Conservation (phyloP, 371 early-diverging fungal species). For the Mortierella sp. region DNA sequence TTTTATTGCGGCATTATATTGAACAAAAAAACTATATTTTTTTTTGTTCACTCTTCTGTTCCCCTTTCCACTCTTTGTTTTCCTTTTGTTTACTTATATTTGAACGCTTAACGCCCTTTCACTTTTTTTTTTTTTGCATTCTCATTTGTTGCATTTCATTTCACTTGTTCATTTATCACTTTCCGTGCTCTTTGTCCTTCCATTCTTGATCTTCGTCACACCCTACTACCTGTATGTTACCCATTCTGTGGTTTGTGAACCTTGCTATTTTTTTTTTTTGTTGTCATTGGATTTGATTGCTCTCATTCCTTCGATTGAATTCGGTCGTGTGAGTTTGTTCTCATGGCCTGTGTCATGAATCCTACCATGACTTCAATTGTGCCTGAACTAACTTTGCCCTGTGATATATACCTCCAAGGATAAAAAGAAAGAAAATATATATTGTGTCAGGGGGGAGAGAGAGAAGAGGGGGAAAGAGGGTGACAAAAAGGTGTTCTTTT, state of each 20-base stretch:
- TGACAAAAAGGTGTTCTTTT: too few relatives aligned
- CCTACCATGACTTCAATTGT: too few relatives aligned
- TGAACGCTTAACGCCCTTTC: not conserved
- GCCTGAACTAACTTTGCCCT: too few relatives aligned
- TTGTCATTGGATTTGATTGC: not conserved
- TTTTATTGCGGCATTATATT: not conserved
- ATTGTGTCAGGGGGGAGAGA: too few relatives aligned
- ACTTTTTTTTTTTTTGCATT: too few relatives aligned
- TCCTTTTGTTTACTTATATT: not conserved
- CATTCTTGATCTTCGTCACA: not conserved
- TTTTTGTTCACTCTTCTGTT: not conserved
- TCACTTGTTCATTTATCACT: not conserved
- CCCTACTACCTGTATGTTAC: not conserved
- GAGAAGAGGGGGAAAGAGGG: too few relatives aligned
- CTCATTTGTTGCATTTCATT: not conserved
- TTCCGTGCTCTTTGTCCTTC: not conserved
- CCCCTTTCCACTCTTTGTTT: not conserved
- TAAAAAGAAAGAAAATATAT: too few relatives aligned
- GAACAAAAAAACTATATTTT: too few relatives aligned
- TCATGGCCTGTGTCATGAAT: not conserved
- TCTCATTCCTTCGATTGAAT: not conserved
- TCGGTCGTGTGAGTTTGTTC: not conserved
- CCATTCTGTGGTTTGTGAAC: not conserved
- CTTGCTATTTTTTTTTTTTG: not conserved
- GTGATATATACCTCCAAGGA: too few relatives aligned